Conservation (phyloP, 2,329 filamentous ascomycete genomes). For the Clarireedia monteithiana region DNA sequence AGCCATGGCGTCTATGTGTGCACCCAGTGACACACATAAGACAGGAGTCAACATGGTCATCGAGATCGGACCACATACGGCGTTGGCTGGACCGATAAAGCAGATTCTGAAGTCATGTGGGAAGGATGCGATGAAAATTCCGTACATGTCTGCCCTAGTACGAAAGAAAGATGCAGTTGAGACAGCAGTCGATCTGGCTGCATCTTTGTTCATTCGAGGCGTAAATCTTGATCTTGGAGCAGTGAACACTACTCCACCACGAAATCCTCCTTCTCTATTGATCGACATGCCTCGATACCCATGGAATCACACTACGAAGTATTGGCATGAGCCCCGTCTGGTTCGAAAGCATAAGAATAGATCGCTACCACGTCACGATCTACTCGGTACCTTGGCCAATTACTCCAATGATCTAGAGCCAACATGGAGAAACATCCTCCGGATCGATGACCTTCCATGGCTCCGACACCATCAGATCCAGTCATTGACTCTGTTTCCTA, state of each 20-base stretch:
- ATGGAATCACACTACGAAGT: conserved; percentile 43
- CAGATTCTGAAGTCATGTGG: conserved; percentile 32
- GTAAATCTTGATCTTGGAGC: conserved; percentile 37
- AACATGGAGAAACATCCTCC: conserved; percentile 6
- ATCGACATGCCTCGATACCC: conserved; percentile 42
- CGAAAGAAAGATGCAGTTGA: conserved; percentile 13
- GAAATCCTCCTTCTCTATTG: conserved; percentile 7
- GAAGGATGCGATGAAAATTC: conserved; percentile 33
- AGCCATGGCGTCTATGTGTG: conserved; percentile 29
- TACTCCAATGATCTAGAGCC: conserved; percentile 7
- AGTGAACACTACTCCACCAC: conserved; percentile 38
- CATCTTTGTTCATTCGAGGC: conserved; percentile 12
- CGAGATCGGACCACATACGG: conserved; percentile 19
- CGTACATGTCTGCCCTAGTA: conserved; percentile 10
- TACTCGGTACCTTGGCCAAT: conserved; percentile 1
- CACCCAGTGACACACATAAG: conserved; percentile 12
- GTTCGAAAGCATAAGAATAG: conserved; percentile 31
- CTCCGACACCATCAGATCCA: conserved; percentile 41
- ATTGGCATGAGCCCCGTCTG: conserved; percentile 46
- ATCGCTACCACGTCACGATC: not conserved
- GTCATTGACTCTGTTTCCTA: conserved; percentile 28
- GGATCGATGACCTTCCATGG: conserved; percentile 7
- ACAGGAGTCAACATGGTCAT: conserved; percentile 17
- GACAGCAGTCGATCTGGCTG: conserved; percentile 14
- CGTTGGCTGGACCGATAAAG: conserved; percentile 19